These are phyloP conservation scores for Hanseniaspora meyeri DNA, from an alignment of 805 yeast genomes.

Conservation along the genomic window DNA sequence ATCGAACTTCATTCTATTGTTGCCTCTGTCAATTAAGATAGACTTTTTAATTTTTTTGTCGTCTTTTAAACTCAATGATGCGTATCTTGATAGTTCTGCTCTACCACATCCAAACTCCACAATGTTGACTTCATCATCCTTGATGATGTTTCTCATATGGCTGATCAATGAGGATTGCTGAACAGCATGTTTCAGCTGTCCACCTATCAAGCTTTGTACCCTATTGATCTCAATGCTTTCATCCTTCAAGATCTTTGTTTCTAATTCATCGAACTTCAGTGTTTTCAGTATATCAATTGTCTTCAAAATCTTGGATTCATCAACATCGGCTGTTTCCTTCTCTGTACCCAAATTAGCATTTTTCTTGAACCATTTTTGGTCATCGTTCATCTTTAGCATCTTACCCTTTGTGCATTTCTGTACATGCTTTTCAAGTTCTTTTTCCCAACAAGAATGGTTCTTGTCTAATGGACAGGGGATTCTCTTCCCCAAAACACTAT, in stretches of 20 bases:
- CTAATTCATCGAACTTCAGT: conserved; percentile 27
- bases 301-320: conserved; percentile 17
- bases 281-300: conserved; percentile 30
- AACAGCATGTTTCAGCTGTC: conserved; percentile 57
- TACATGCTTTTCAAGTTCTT: conserved; percentile 43
- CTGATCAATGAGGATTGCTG: conserved; percentile 77
- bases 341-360: conserved; percentile 33
- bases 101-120: conserved; percentile 88
- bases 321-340: neutral
- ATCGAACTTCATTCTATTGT: conserved; percentile 70
- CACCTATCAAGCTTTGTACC: conserved; percentile 33
- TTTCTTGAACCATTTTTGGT: conserved; percentile 39
- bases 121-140: conserved; percentile 25
- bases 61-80: conserved; percentile 23
- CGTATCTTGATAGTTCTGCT: conserved; percentile 65
- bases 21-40: conserved; percentile 63
- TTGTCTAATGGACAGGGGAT: conserved; percentile 70
- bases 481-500: conserved; percentile 28
- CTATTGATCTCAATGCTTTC: conserved; percentile 31
- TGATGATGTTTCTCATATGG: conserved; percentile 38
- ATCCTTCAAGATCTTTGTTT: conserved; percentile 21
- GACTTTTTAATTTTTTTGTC: neutral
- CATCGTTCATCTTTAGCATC: conserved; percentile 23
- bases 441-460: conserved; percentile 58
- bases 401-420: conserved; percentile 45